Evolutionary conservation across 768 basidiomycete genomes (phyloP).

Genomic region (Termitomyces bulborhizus): DNA sequence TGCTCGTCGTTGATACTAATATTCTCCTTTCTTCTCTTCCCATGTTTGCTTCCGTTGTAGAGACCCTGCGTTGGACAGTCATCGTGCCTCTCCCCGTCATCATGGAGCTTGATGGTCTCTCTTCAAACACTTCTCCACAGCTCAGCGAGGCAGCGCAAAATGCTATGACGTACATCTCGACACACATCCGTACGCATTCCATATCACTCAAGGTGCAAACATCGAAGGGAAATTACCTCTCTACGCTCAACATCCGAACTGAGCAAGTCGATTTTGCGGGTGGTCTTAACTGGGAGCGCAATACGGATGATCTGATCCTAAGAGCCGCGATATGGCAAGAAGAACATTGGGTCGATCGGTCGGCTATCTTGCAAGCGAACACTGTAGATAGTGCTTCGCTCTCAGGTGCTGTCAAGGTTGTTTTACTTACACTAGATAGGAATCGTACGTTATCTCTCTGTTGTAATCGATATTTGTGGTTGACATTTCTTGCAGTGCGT

Average conservation of each 20-base stretch:
- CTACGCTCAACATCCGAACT: slow-evolving; percentile 72
- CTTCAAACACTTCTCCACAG: slow-evolving; percentile 45
- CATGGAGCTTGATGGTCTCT: slow-evolving; percentile 95
- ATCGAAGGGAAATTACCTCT: slow-evolving; percentile 88
- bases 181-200: slow-evolving; percentile 68
- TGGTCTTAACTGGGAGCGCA: slow-evolving; percentile 46
- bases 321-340: slow-evolving; percentile 91
- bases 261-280: slow-evolving; percentile 75
- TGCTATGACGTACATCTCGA: slow-evolving; percentile 71
- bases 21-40: slow-evolving; percentile 82
- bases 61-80: slow-evolving; percentile 79
- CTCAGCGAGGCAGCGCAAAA: slow-evolving; percentile 71
- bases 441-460: slow-evolving; percentile 56
- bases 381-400: slow-evolving; percentile 29
- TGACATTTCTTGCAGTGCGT: slow-evolving; percentile 50
- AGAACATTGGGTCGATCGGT: slow-evolving; percentile 87
- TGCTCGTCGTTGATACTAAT: slow-evolving; percentile 93
- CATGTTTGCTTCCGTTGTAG: slow-evolving; percentile 68
- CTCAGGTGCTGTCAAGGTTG: slow-evolving; percentile 64
- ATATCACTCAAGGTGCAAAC: slow-evolving; percentile 91
- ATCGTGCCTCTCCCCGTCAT: slow-evolving; percentile 91
- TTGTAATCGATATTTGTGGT: background rate
- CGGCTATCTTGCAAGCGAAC: slow-evolving; percentile 53
- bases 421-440: slow-evolving; percentile 86
- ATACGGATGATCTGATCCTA: slow-evolving; percentile 94